phyloP scores from a whole-genome alignment of 2,329 filamentous ascomycete species.

The Ilyonectria sp. region DNA sequence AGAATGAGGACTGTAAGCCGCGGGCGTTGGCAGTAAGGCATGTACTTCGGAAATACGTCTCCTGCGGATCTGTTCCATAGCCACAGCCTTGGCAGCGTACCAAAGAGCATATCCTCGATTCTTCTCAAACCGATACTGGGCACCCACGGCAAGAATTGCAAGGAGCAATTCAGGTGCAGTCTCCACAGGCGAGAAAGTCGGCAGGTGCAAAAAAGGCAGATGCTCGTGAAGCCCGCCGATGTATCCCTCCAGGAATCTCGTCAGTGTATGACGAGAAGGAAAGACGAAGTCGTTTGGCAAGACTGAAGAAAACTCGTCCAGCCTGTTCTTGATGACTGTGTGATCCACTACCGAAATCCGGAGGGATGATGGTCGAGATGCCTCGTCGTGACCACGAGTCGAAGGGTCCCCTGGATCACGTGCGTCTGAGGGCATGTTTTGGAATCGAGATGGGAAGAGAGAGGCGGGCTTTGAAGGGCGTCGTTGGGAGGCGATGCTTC shows the following conservation, averaged over 20 bases:
- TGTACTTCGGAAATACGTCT: constrained; percentile 71
- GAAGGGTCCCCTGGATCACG: constrained; percentile 56
- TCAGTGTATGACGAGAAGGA: constrained; percentile 78
- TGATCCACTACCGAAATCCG: constrained; percentile 70
- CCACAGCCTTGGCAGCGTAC: constrained; percentile 73
- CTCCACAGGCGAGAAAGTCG: constrained; percentile 75
- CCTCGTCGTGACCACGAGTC: constrained; percentile 50
- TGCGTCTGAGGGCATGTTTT: constrained; percentile 68
- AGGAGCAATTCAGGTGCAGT: constrained; percentile 78
- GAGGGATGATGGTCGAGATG: constrained; percentile 54
- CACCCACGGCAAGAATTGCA: constrained; percentile 77
- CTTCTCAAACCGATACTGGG: constrained; percentile 75
- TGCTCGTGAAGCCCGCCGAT: constrained; percentile 76
- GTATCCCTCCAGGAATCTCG: constrained; percentile 79
- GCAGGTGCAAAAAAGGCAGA: constrained; percentile 75
- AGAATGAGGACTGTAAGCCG: constrained; percentile 73
- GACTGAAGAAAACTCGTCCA: constrained; percentile 74
- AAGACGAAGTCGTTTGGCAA: constrained; percentile 76
- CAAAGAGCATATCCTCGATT: constrained; percentile 72
- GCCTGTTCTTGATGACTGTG: constrained; percentile 69
- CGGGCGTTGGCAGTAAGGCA: constrained; percentile 68
- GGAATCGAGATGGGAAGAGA: constrained; percentile 69
- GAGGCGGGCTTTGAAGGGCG: constrained; percentile 65
- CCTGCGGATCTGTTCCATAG: constrained; percentile 71
- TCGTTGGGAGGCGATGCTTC: constrained; percentile 54